phyloP scores from a whole-genome alignment of 805 yeast species.

The Maudiozyma barnettii region DNA sequence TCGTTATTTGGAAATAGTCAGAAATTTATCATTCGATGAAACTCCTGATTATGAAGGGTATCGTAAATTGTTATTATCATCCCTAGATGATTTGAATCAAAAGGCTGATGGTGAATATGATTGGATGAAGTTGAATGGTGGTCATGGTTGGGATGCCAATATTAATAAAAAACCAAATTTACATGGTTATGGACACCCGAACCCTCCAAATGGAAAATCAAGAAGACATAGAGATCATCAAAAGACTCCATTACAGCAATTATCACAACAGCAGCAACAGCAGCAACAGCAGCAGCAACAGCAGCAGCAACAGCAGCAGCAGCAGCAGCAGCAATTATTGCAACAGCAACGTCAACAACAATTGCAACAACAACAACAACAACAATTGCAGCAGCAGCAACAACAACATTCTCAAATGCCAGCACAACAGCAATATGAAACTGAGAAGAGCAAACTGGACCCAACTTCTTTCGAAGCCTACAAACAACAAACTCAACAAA shows the following conservation, averaged over 20 bases:
- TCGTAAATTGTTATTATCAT: constrained; percentile 67
- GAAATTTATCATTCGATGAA: constrained; percentile 85
- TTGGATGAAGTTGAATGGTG: constrained; percentile 95
- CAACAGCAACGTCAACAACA: constrained; percentile 20
- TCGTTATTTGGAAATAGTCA: constrained; percentile 78
- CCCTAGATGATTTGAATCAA: constrained; percentile 61
- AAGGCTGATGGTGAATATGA: constrained; percentile 84
- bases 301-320: constrained; percentile 13
- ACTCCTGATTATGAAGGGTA: constrained; percentile 90
- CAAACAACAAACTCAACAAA: constrained; percentile 30
- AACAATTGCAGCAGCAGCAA: constrained; percentile 20
- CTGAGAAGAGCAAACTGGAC: constrained; percentile 28
- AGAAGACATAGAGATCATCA: constrained; percentile 22
- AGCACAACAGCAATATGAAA: constrained; percentile 16
- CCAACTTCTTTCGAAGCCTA: constrained; percentile 35
- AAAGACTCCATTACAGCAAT: constrained; percentile 10
- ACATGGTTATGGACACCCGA: constrained; percentile 95
- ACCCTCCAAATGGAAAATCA: constrained; percentile 53
- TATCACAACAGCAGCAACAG: constrained; percentile 7
- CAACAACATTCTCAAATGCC: constrained; percentile 11
- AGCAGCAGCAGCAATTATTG: constrained; percentile 14
- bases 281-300: constrained; percentile 6
- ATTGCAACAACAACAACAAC: constrained; percentile 22
- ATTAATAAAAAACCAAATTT: constrained; percentile 86
- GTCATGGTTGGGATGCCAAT: constrained; percentile 90